A percentile compares a stretch with the other conserved stretches of the same genome.
These are phyloP conservation scores for Ceratocystis diversiconidia DNA, from an alignment of 2,329 filamentous ascomycete genomes.

Conservation along the genomic window DNA sequence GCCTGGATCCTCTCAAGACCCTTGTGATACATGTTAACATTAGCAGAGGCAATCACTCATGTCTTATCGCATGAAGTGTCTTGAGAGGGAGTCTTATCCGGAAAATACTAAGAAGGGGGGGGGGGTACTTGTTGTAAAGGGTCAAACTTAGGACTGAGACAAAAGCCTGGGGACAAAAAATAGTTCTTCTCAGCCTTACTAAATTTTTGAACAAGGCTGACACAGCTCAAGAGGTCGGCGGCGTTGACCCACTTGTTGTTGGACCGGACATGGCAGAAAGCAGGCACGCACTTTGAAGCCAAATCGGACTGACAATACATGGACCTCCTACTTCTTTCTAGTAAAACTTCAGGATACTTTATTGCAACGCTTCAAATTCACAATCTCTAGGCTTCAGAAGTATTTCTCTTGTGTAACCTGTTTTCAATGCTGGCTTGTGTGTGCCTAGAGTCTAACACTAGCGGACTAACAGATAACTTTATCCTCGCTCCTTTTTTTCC, in stretches of 20 bases:
- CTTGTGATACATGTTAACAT: not conserved
- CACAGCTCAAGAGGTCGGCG: not conserved
- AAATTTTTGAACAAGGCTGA: slow-evolving; percentile 4
- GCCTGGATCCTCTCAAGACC: not conserved
- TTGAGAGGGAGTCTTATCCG: not conserved
- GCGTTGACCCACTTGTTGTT: not conserved
- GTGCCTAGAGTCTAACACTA: no score
- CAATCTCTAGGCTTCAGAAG: no score
- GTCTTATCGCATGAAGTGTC: not conserved
- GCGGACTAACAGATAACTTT: not conserved
- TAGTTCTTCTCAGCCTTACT: slow-evolving; percentile 4
- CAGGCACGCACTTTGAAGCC: not conserved
- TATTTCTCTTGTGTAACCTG: no score
- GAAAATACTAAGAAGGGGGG: not conserved
- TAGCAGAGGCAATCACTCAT: not conserved
- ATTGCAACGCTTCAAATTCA: no score
- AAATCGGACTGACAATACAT: no score
- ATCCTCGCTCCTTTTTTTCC: not conserved
- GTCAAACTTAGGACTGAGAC: not conserved
- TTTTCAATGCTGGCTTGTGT: no score
- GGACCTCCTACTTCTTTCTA: no score
- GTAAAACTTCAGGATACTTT: no score
- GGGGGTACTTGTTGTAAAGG: not conserved
- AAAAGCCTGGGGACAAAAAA: not conserved
- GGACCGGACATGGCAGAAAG: not conserved